phyloP scores from a whole-genome alignment of 352 stramenopile species.

The Phytophthora syringae region DNA sequence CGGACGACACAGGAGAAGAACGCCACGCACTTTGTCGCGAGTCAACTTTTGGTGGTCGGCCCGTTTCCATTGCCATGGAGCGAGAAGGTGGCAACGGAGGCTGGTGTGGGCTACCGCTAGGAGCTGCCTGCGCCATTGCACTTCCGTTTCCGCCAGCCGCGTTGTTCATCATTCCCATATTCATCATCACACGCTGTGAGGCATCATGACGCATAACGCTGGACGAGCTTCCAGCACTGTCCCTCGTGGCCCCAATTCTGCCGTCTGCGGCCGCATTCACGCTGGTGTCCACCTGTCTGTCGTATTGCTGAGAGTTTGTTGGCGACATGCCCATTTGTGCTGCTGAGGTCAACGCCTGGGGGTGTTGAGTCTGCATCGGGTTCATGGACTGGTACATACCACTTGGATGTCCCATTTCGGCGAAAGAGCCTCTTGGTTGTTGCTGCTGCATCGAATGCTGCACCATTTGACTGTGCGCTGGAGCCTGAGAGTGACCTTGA shows the following conservation, averaged over 20 bases:
- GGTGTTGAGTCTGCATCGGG: constrained; percentile 44
- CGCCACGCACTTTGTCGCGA: constrained; percentile 28
- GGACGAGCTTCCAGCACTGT: constrained; percentile 15
- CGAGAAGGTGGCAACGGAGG: constrained; percentile 25
- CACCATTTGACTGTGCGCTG: constrained; percentile 63
- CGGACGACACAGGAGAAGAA: constrained; percentile 3
- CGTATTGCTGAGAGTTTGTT: constrained; percentile 35
- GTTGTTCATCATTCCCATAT: constrained; percentile 60
- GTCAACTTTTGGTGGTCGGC: constrained; percentile 19
- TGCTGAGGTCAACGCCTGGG: constrained; percentile 30
- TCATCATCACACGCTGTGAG: constrained; percentile 63
- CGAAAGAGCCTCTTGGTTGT: constrained; percentile 44
- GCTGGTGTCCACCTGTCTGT: constrained; percentile 31
- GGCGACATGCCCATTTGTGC: constrained; percentile 39
- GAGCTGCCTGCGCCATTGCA: constrained; percentile 12
- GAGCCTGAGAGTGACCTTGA: constrained; percentile 44
- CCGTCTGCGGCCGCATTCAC: constrained; percentile 15
- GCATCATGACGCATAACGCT: constrained; percentile 47
- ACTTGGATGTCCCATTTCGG: constrained; percentile 50
- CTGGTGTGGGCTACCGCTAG: constrained; percentile 30
- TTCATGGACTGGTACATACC: constrained; percentile 63
- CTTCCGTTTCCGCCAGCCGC: constrained; percentile 14
- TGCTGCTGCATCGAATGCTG: constrained; percentile 65
- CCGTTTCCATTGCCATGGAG: constrained; percentile 37
- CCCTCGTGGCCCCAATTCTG: constrained; percentile 13